Evolutionary conservation across 148 eudicot species (phyloP).

Genomic region (Talinum fruticosum): DNA sequence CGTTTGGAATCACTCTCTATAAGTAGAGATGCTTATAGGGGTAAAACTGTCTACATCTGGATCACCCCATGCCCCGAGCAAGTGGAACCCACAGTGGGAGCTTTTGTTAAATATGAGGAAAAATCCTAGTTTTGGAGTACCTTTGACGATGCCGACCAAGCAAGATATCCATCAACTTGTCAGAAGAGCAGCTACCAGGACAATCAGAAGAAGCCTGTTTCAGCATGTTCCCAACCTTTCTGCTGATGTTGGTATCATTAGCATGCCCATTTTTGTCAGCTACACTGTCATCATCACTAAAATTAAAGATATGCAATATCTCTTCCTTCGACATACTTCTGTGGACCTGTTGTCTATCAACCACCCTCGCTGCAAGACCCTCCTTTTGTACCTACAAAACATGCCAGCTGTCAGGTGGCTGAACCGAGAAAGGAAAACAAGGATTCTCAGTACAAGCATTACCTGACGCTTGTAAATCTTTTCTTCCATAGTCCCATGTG

Average conservation of each 20-base stretch:
- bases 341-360: constrained; percentile 91
- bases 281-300: constrained; percentile 74
- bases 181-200: constrained; percentile 56
- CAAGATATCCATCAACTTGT: constrained; percentile 71
- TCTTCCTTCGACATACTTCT: constrained; percentile 97
- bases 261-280: constrained; percentile 37
- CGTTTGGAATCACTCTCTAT: too few relatives aligned
- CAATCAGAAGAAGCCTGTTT: constrained; percentile 45
- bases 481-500: constrained; percentile 94
- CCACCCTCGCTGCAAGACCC: constrained; percentile 98
- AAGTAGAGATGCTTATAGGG: too few relatives aligned
- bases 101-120: neutral
- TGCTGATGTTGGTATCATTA: constrained; percentile 24
- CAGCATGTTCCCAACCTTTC: constrained; percentile 31
- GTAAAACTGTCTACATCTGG: too few relatives aligned
- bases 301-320: constrained; percentile 85
- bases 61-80: too few relatives aligned
- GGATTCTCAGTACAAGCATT: constrained; percentile 8
- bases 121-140: constrained; percentile 31
- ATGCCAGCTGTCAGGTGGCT: constrained; percentile 14
- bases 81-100: too few relatives aligned
- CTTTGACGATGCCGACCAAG: constrained; percentile 70
- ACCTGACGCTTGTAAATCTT: constrained; percentile 99
- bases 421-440: neutral
- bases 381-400: constrained; percentile 82